These are phyloP conservation scores for Lasiodiplodia citricola DNA, from an alignment of 2,329 filamentous ascomycete genomes.

Conservation along the genomic window DNA sequence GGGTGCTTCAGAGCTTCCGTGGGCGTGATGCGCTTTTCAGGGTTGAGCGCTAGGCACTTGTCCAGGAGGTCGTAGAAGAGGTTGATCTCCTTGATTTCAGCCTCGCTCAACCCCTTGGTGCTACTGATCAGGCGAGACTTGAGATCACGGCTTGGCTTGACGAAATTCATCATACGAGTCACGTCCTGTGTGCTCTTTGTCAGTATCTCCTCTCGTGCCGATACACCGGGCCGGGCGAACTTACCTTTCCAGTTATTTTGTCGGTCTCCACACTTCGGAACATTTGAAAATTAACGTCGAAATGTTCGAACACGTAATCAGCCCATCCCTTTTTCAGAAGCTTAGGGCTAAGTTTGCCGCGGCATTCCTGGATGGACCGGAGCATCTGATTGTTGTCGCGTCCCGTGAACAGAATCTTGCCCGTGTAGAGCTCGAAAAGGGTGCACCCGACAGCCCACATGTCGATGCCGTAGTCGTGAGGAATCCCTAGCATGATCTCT, in stretches of 20 bases:
- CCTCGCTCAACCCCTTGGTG: conserved; percentile 73
- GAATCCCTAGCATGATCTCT: conserved; percentile 82
- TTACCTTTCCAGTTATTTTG: conserved; percentile 76
- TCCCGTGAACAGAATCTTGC: conserved; percentile 95
- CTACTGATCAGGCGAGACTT: conserved; percentile 77
- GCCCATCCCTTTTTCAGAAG: conserved; percentile 74
- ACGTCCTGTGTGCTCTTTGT: conserved; percentile 59
- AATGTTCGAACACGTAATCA: conserved; percentile 76
- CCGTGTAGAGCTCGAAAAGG: conserved; percentile 94
- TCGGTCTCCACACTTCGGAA: conserved; percentile 87
- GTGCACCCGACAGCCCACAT: conserved; percentile 99
- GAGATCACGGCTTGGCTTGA: conserved; percentile 71
- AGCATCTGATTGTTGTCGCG: conserved; percentile 99
- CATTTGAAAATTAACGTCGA: conserved; percentile 76
- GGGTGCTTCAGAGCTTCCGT: conserved; percentile 86
- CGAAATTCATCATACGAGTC: conserved; percentile 70
- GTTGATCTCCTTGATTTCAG: conserved; percentile 76
- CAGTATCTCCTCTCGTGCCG: conserved; percentile 26
- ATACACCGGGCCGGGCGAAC: conserved; percentile 27
- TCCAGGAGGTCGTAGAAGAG: conserved; percentile 88
- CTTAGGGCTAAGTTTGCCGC: conserved; percentile 89
- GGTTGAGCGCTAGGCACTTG: conserved; percentile 85
- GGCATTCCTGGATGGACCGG: conserved; percentile 91
- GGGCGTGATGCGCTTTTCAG: conserved; percentile 88
- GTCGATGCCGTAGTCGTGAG: conserved; percentile 92